Base-by-base conservation (phyloP, 108 stramenopile genomes). In the Licmophora abbreviata region DNA sequence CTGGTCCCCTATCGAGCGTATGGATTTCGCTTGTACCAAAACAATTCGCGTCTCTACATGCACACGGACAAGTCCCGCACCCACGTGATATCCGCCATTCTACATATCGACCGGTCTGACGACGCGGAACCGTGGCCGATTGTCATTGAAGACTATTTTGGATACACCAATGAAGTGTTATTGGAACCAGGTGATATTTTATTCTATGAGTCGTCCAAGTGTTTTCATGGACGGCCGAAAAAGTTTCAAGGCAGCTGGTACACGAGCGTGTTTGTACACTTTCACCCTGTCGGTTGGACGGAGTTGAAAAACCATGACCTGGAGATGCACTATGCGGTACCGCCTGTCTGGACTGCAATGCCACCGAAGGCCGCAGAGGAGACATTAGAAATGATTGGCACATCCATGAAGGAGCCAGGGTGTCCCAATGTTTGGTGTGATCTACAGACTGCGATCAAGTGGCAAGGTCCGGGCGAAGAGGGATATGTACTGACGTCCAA, bases 131-230 rank as follows among this genome's bases (percentile, higher is more conserved):
- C 77, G 12, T 91, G 84, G 88, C 82, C 81, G 12, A 73, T 79
- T 47, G 71, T 80, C 14, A 79, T 83, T 54, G 82, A 83, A 54
- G 74, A 75, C 49, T 74, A 61, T 28, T 34, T 68, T 11, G 82
- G 82, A 32, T 68, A 51, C 26, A 56, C 61, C 3, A 76, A 76
- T 40, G 75, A 75, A 47, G 64, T 86, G 11, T 57, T 64, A 48
- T 48, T 83, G 32, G 61, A 76, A 50, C 72, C 80, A 10, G 87
- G 92, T 8, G 92, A 89, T 60, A 61, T 93, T 53, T 34, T 89
- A 24, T 68, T 94, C 35, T 94, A 94, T 54, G 88, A 94, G 66
- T 76, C 76, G 32, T 76, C 79, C 50, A 84, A 84, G 61, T 76
- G 68, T 43, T 79, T 81, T 34, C 92, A 89, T 54, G 92, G 92